Evolutionary conservation across 1,139 yeast species (phyloP), one percentile per base, ranked within the genome.

Genomic region (Schizosaccharomyces versatilis): DNA sequence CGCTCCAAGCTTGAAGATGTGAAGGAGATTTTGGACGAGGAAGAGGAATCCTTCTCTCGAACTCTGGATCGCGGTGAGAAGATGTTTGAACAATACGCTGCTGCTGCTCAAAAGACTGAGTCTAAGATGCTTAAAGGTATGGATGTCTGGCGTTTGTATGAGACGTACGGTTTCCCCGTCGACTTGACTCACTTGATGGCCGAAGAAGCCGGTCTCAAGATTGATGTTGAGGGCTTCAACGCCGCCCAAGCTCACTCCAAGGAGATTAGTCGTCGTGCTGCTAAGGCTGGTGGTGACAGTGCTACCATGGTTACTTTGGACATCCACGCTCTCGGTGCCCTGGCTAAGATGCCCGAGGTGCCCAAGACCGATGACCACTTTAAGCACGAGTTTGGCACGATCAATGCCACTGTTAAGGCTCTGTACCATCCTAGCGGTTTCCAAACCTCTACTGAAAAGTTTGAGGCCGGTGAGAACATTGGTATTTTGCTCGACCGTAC

Each of bases 151-250:
- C 79, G 99, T 71, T 74, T 90, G 64, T 93, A 93, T 64, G 99
- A 90, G 65, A 93, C 99, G n/a, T 90, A 88, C 66, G 99, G 99
- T 57, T 90, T 90, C 83, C 99, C 99, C 48, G 96, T 86, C 55
- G 99, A 90, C 70, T 78, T 90, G 68, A 93, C 98, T 47, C 79
- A 95, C 67, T 77, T 90, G 66, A 93, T 90, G 98, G 98, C 98
- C 51, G 97, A 88, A 70, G 99, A 90, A 71, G 85, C 93, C 57
- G 94, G 94, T n/a, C 76, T 90, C 63, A 81, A 80, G 63, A 88
- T 90, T 61, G 96, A 90, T 67, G 94, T 85, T 66, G 79, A 73
- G 55, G 97, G 85, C 52, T 90, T 90, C 65, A 96, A 88, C 69
- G 76, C 76, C 63, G 97, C 98, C 51, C 83, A 80, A 65, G 76